phyloP scores from a whole-genome alignment of 176 grass and related monocot genomes.

The Avena eriantha region DNA sequence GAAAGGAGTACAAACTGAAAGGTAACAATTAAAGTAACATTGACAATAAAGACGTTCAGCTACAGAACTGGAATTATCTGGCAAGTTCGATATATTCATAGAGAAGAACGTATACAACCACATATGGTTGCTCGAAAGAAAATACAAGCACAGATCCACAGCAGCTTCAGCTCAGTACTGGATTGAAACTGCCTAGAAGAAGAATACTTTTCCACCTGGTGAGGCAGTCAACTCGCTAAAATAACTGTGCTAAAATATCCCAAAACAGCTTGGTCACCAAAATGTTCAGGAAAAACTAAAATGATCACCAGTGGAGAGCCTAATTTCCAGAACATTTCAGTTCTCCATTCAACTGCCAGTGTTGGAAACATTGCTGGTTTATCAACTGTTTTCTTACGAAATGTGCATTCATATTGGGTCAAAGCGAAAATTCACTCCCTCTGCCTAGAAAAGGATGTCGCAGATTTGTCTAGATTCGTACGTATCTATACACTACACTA shows the following conservation, averaged over 20 bases:
- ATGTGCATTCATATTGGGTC: neutral
- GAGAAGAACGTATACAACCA: constrained; percentile 27
- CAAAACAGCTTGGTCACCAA: neutral
- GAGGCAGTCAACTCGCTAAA: neutral
- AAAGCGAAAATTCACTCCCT: neutral
- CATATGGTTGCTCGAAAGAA: neutral
- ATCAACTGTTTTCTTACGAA: neutral
- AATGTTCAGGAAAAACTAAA: neutral
- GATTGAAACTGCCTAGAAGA: neutral
- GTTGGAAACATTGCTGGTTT: constrained; percentile 4
- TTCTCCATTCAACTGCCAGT: constrained; percentile 1
- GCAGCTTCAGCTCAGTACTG: constrained; percentile 5
- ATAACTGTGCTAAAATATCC: neutral
- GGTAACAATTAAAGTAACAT: neutral
- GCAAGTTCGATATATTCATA: neutral
- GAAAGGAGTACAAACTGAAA: neutral
- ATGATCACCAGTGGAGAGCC: neutral
- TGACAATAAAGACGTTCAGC: neutral
- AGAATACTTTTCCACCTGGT: neutral
- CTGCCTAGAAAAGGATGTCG: too few relatives aligned
- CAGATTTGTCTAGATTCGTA: too few relatives aligned
- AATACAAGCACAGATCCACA: neutral
- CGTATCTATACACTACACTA: too few relatives aligned
- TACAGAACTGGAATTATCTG: constrained; percentile 1
- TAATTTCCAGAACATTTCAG: constrained; percentile 6